Conservation (phyloP, 768 basidiomycete species). For the Suillus cothurnatus region DNA sequence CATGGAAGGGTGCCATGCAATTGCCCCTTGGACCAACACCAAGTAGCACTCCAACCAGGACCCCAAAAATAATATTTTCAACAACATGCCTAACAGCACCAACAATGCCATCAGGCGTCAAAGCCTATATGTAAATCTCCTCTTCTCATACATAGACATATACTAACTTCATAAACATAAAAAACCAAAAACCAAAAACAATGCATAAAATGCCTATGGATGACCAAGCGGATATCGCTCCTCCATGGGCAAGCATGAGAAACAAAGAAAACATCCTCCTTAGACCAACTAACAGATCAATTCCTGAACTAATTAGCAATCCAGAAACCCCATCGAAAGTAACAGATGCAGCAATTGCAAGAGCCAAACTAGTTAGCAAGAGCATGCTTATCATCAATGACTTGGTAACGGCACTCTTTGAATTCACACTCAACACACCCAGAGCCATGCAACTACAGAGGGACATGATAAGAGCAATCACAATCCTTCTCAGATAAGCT, state of each 20-base stretch:
- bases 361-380: background rate
- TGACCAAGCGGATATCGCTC: background rate
- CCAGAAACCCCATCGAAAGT: background rate
- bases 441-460: background rate
- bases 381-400: background rate
- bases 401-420: background rate
- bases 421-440: background rate
- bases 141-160: background rate
- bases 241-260: background rate
- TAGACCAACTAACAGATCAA: background rate
- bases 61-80: background rate
- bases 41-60: background rate
- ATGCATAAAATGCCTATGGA: background rate
- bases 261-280: background rate
- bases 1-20: too few relatives aligned
- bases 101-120: too few relatives aligned
- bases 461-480: background rate
- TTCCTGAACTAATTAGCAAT: background rate
- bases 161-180: background rate
- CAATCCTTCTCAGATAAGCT: background rate
- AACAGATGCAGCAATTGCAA: background rate
- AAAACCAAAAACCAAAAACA: background rate
- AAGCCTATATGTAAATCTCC: background rate
- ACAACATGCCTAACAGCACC: background rate
- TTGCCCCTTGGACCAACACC: background rate